Base-by-base conservation (phyloP, 202 grass and related monocot genomes). In the Zoysia matrella region DNA sequence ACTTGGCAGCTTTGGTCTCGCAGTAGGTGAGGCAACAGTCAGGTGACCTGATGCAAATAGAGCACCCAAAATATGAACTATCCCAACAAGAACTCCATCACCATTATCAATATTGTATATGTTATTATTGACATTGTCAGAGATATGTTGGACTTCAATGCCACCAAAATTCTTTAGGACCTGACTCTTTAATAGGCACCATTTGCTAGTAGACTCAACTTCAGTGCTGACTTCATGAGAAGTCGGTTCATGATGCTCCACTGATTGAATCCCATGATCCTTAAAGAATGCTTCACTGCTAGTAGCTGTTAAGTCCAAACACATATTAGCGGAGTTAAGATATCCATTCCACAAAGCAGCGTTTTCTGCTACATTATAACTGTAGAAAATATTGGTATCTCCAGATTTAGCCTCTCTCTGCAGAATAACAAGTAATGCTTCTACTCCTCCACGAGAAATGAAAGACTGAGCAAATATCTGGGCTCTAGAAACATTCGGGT, bases 401-500 rank as follows among this genome's bases (percentile, higher is more conserved):
- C 92, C 92, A 81, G 82, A 54, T 85, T 93, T 98, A 79, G 90
- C 90, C 79, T 98, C 95, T 3, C 80, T 52, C 74, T 98, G 95
- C 63, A 98, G 87, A 81, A 98, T 86, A 95, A 95, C 92, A 30
- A 98, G 95, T 82, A 98, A 87, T 84, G 92, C 89, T 82, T 98
- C 95, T 67, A 95, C 65, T 45, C 95, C 95, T 51, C 95, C 92
- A 79, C 71, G 75, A 72, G 92, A 93, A 68, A 98, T 90, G 74
- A 98, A 98, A 49, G 92, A 88, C 44, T 98, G 86, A 77, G 90
- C 82, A 95, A 98, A 98, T 57, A 91, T 89, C 73, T 89, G 83
- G 71, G 90, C 95, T 60, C 90, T 90, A 79, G 90, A 91, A 71
- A 86, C 76, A 52, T 98, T 98, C 46, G 95, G 95, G 62, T 98